Conservation (phyloP, 164 flowering plant species). For the Dillenia suffruticosa region DNA sequence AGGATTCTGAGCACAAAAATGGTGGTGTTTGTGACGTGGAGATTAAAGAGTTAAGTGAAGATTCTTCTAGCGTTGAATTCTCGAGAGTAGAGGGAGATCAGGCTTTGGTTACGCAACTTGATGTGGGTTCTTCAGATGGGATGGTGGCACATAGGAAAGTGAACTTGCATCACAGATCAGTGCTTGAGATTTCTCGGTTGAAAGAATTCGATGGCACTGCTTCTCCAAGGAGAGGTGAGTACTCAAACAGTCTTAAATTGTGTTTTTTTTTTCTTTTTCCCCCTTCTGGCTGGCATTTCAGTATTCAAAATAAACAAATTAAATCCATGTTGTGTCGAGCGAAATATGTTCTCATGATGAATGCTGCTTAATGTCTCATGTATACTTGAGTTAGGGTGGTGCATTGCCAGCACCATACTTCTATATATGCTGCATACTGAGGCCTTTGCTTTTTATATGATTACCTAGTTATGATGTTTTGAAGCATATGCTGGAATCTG, state of each 20-base stretch:
- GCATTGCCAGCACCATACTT: too few species aligned
- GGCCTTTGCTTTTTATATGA: too few species aligned
- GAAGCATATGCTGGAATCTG: too few species aligned
- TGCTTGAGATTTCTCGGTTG: constrained; percentile 18
- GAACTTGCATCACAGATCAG: constrained; percentile 10
- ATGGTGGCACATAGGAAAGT: constrained; percentile 8
- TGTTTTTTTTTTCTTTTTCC: neutral
- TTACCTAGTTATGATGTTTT: too few species aligned
- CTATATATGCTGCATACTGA: too few species aligned
- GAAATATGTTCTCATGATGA: neutral
- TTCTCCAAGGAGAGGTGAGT: constrained; percentile 25
- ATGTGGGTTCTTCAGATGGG: constrained; percentile 6
- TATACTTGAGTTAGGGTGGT: neutral
- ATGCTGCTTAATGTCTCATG: neutral
- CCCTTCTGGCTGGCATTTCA: neutral
- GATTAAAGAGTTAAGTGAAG: constrained; percentile 1
- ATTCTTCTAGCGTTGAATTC: constrained; percentile 5
- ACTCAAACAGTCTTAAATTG: neutral
- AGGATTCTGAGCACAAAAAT: constrained; percentile 11
- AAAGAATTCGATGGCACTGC: constrained; percentile 15
- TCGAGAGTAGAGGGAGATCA: constrained; percentile 5
- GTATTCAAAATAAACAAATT: neutral
- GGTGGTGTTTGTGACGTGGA: constrained; percentile 3
- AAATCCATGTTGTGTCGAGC: neutral
- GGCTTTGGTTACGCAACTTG: constrained; percentile 5